Evolutionary conservation across 306 rosid genomes (phyloP).

Genomic region (Castanopsis chinensis): DNA sequence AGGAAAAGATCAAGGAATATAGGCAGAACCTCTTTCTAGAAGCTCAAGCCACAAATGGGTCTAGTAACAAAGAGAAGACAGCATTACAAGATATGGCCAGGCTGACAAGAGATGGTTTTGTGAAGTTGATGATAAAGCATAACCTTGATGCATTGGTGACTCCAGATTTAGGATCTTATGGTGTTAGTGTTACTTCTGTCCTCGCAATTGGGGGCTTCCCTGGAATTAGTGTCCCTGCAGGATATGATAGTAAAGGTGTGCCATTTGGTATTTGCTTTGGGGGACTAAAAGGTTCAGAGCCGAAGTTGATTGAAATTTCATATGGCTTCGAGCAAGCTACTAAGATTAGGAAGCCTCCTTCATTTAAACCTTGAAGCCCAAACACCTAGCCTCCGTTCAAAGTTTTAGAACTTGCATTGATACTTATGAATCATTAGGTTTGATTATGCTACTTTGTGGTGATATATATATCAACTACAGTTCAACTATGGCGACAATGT

Average conservation of each 20-base stretch:
- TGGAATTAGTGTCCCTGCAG: slow-evolving; percentile 40
- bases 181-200: slow-evolving; percentile 2
- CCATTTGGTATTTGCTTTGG: no score
- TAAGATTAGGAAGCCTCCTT: slow-evolving; percentile 60
- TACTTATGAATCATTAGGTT: no score
- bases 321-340: slow-evolving; percentile 74
- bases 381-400: no score
- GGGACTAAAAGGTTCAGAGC: neutral
- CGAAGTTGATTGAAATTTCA: slow-evolving; percentile 58
- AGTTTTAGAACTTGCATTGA: no score
- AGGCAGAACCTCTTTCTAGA: slow-evolving; percentile 17
- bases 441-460: no score
- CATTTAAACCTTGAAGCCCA: neutral
- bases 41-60: slow-evolving; percentile 27
- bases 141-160: slow-evolving; percentile 52
- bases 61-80: slow-evolving; percentile 15
- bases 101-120: slow-evolving; percentile 17
- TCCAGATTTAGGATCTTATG: slow-evolving; percentile 9
- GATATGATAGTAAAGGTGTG: no score
- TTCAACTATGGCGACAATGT: no score
- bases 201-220: slow-evolving; percentile 74
- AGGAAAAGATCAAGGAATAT: slow-evolving; percentile 21
- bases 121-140: slow-evolving; percentile 17
- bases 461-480: no score
- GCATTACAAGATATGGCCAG: slow-evolving; percentile 16